Conservation (phyloP, 345 rosid species). For the Noccaea bulbosa region DNA sequence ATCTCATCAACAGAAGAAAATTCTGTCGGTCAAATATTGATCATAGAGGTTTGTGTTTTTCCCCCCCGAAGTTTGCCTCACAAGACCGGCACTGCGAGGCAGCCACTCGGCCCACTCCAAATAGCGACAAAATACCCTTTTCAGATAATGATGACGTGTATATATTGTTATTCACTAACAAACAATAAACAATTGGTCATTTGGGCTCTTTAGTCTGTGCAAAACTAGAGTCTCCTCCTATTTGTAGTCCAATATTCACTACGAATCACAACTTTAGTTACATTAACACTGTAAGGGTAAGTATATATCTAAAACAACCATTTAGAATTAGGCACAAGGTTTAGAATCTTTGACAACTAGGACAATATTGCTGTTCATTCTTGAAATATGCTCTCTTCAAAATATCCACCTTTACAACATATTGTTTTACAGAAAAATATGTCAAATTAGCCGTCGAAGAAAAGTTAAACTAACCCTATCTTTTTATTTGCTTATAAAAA, state of each 20-base stretch:
- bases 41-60: background rate
- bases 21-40: background rate
- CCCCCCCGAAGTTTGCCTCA: slow-evolving; percentile 26
- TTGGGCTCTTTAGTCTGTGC: background rate
- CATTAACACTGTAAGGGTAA: background rate
- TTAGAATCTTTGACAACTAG: background rate
- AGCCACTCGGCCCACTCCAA: background rate
- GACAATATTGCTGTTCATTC: background rate
- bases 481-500: slow-evolving; percentile 1
- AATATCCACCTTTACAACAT: background rate
- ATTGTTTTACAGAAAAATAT: background rate
- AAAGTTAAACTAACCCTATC: no score
- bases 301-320: background rate
- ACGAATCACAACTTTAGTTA: background rate
- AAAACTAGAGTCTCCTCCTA: background rate
- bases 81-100: slow-evolving; percentile 38
- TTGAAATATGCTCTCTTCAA: background rate
- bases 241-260: slow-evolving; percentile 6
- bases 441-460: no score
- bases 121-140: slow-evolving; percentile 33
- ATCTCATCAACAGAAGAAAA: background rate
- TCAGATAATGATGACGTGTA: slow-evolving; percentile 17
- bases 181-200: slow-evolving; percentile 3
- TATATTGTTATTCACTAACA: background rate
- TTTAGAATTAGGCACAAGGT: background rate